A percentile compares a stretch with the other conserved stretches of the same genome.
Conservation (phyloP, 805 yeast species). For the Zygosaccharomyces kombuchaensis region DNA sequence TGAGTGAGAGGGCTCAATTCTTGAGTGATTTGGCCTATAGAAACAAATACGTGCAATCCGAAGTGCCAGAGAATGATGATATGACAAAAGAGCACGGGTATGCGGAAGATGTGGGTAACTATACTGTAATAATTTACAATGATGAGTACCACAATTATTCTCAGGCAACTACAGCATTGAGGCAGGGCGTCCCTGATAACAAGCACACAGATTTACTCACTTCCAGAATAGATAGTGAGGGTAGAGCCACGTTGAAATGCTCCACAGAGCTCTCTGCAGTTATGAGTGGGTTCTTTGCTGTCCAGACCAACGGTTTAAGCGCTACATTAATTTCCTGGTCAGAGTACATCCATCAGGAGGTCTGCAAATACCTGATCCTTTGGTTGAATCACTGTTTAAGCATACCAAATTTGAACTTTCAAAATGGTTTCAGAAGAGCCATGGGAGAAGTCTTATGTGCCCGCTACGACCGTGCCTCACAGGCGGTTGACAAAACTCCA, state of each 20-base stretch:
- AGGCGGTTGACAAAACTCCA: slow-evolving; percentile 25
- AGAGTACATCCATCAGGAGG: slow-evolving; percentile 48
- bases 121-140: slow-evolving; percentile 64
- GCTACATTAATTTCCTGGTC: slow-evolving; percentile 50
- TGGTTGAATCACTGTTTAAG: slow-evolving; percentile 48
- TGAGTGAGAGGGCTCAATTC: slow-evolving; percentile 19
- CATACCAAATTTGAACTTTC: slow-evolving; percentile 38
- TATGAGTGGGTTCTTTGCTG: slow-evolving; percentile 37
- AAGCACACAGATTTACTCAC: slow-evolving; percentile 37
- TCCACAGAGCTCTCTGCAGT: slow-evolving; percentile 27
- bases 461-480: slow-evolving; percentile 14
- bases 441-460: slow-evolving; percentile 45
- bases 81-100: background rate
- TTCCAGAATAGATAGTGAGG: slow-evolving; percentile 44
- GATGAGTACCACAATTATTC: slow-evolving; percentile 67
- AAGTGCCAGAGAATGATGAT: slow-evolving; percentile 1
- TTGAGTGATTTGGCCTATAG: slow-evolving; percentile 18
- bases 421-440: slow-evolving; percentile 37
- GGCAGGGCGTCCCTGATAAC: slow-evolving; percentile 37
- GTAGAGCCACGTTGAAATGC: slow-evolving; percentile 46
- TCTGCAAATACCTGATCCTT: slow-evolving; percentile 42
- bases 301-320: slow-evolving; percentile 48
- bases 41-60: slow-evolving; percentile 14
- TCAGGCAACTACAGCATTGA: slow-evolving; percentile 49
- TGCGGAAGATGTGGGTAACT: slow-evolving; percentile 30